Percentiles rank a stretch among this genome's conserved stretches.
phyloP scores from a whole-genome alignment of 2,329 filamentous ascomycete genomes.

The Colletotrichum neosansevieriae region DNA sequence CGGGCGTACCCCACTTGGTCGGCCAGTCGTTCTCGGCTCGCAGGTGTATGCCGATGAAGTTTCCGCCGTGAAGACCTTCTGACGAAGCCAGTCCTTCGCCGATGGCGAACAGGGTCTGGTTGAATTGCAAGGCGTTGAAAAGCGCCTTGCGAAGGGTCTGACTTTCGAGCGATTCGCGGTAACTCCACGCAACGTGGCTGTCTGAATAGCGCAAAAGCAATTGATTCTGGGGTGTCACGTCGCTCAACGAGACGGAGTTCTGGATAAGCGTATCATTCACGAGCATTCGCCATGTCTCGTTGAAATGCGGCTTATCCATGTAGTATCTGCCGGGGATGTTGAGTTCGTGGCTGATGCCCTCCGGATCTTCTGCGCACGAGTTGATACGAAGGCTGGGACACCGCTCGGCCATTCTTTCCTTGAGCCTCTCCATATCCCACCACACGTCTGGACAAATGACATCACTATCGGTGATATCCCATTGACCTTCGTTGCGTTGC shows the following conservation, averaged over 20 bases:
- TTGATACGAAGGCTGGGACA: neutral
- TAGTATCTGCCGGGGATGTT: neutral
- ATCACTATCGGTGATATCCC: neutral
- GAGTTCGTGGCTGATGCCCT: neutral
- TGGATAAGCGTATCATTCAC: neutral
- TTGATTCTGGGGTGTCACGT: neutral
- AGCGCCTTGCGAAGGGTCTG: constrained; percentile 1
- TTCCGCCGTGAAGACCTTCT: neutral
- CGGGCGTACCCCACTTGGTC: neutral
- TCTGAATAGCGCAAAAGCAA: neutral
- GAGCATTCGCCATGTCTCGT: neutral
- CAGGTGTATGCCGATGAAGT: constrained; percentile 7
- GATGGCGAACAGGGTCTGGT: neutral
- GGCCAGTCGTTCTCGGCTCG: constrained; percentile 9
- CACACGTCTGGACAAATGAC: neutral
- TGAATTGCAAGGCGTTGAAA: neutral
- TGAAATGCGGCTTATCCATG: constrained; percentile 2
- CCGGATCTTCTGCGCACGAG: neutral
- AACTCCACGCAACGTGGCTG: constrained; percentile 1
- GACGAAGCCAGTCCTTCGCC: neutral
- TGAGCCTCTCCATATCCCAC: constrained; percentile 6
- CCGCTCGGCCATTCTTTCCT: neutral
- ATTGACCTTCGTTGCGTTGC: neutral
- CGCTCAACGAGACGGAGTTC: neutral
- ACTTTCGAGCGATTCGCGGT: neutral